Conservation (phyloP, 163 green algal genomes). For the Chlamydomonas reinhardtii region DNA sequence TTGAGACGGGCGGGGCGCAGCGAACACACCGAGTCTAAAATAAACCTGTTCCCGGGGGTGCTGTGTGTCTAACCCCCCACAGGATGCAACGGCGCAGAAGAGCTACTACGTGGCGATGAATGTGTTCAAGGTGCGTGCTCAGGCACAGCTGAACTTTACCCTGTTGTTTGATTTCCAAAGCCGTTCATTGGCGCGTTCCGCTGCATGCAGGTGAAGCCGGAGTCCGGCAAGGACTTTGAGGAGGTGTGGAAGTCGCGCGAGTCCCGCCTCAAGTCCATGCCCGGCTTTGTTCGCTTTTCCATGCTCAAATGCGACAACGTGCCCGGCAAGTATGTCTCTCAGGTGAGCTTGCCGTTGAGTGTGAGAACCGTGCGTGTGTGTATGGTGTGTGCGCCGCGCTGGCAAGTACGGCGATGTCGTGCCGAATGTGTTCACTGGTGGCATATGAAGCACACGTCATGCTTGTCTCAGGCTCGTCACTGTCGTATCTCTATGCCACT, state of each 20-base stretch:
- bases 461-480: too few relatives aligned
- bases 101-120: conserved; percentile 25
- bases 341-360: background rate
- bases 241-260: conserved; percentile 50
- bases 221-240: conserved; percentile 21
- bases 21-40: too few relatives aligned
- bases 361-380: too few relatives aligned
- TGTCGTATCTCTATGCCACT: too few relatives aligned
- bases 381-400: too few relatives aligned
- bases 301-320: conserved; percentile 51
- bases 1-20: too few relatives aligned
- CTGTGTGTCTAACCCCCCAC: background rate
- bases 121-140: conserved; percentile 30
- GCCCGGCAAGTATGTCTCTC: conserved; percentile 39
- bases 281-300: conserved; percentile 59
- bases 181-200: too few relatives aligned
- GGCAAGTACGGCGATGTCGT: too few relatives aligned
- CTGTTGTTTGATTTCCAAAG: too few relatives aligned
- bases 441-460: too few relatives aligned
- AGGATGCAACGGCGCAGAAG: conserved; percentile 14
- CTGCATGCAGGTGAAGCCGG: conserved; percentile 21
- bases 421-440: too few relatives aligned
- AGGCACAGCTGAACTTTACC: background rate
- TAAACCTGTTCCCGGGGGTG: too few relatives aligned
- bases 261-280: conserved; percentile 55